Percentiles rank a stretch among this genome's conserved stretches.
Evolutionary conservation across 805 yeast genomes (phyloP).

Genomic region (Kluyveromyces starmeri): DNA sequence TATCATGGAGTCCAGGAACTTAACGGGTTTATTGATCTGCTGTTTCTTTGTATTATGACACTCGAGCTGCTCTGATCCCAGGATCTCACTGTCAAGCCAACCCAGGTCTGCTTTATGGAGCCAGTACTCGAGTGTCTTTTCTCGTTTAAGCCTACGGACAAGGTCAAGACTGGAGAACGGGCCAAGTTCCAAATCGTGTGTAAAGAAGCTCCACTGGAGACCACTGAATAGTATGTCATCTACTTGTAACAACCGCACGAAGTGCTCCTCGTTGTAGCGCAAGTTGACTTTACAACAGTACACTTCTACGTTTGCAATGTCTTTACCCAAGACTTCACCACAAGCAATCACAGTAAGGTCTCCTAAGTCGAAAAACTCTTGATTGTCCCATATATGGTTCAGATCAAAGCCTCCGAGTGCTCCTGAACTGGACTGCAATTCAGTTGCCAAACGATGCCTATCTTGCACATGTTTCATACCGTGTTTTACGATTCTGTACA

Average conservation of each 20-base stretch:
- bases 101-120: too few species aligned
- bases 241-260: background rate
- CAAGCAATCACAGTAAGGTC: constrained; percentile 4
- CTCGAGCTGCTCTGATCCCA: too few species aligned
- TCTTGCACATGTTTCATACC: constrained; percentile 2
- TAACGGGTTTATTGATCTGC: too few species aligned
- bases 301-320: constrained; percentile 1
- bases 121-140: background rate
- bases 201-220: background rate
- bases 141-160: background rate
- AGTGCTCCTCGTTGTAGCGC: background rate
- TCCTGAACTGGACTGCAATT: too few species aligned
- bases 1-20: too few species aligned
- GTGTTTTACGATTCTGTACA: constrained; percentile 2
- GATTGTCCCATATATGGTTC: background rate
- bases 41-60: too few species aligned
- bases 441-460: background rate
- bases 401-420: background rate
- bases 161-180: background rate
- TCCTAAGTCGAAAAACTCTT: constrained; percentile 2
- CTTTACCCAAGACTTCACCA: constrained; percentile 2
- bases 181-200: background rate
- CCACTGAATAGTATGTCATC: constrained; percentile 2
- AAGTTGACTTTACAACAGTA: constrained; percentile 1
- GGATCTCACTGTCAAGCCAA: too few species aligned